phyloP scores from a whole-genome alignment of 352 stramenopile species.

The Globisporangium okanoganense region DNA sequence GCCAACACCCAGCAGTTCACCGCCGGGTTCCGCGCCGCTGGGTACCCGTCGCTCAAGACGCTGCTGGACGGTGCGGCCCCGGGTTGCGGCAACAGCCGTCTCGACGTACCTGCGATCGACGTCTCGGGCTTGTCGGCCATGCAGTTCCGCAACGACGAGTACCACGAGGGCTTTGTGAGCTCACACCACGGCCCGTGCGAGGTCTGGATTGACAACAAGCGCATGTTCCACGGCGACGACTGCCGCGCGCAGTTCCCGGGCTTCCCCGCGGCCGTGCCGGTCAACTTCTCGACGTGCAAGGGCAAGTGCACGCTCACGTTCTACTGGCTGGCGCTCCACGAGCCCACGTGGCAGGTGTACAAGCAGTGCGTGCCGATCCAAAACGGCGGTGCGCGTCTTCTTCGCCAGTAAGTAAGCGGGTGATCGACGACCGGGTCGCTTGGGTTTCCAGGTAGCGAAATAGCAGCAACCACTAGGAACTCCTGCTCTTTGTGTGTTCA shows the following conservation, averaged over 20 bases:
- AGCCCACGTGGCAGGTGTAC: slow-evolving; percentile 23
- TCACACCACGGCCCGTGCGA: slow-evolving; percentile 41
- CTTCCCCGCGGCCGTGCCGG: slow-evolving; percentile 21
- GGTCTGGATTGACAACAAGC: slow-evolving; percentile 31
- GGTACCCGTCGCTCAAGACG: slow-evolving; percentile 18
- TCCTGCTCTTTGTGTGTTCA: background rate
- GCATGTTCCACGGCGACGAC: slow-evolving; percentile 31
- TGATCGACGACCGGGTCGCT: background rate
- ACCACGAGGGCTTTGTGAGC: slow-evolving; percentile 24
- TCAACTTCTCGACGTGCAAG: slow-evolving; percentile 25
- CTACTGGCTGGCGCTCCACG: slow-evolving; percentile 24
- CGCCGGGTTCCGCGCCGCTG: slow-evolving; percentile 16
- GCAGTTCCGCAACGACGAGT: slow-evolving; percentile 35
- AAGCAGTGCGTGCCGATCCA: slow-evolving; percentile 19
- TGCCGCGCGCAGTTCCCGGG: slow-evolving; percentile 25
- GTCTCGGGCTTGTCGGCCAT: slow-evolving; percentile 22
- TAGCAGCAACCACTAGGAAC: background rate
- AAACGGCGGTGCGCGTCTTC: background rate
- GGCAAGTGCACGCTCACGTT: slow-evolving; percentile 20
- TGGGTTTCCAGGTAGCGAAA: background rate
- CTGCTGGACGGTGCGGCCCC: slow-evolving; percentile 22
- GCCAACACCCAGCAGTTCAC: slow-evolving; percentile 25
- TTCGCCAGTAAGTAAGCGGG: slow-evolving; percentile 3
- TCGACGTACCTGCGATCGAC: slow-evolving; percentile 23
- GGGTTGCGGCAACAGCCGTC: slow-evolving; percentile 28